phyloP scores from a whole-genome alignment of 345 rosid species.

The Euphorbia tirucalli region DNA sequence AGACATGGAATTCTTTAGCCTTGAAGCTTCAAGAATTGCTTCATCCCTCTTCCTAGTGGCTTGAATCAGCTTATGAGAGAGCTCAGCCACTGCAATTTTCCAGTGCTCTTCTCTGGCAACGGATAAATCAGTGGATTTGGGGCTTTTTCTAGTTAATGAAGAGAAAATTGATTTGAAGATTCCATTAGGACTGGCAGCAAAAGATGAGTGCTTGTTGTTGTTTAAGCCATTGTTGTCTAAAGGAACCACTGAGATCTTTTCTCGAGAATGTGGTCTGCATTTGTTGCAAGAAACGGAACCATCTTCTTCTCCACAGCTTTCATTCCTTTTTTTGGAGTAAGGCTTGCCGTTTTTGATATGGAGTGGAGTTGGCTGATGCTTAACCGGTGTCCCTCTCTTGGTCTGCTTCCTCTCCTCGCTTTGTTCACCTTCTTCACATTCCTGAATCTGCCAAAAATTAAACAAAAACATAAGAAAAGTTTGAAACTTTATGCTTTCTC shows the following conservation, averaged over 20 bases:
- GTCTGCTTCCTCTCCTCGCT: conserved; percentile 25
- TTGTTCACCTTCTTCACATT: conserved; percentile 53
- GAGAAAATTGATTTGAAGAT: conserved; percentile 69
- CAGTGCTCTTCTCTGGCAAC: conserved; percentile 65
- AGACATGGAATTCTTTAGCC: conserved; percentile 70
- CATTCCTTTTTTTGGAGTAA: conserved; percentile 44
- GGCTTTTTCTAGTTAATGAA: conserved; percentile 62
- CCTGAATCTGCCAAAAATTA: conserved; percentile 62
- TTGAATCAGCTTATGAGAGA: conserved; percentile 73
- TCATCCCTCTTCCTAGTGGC: conserved; percentile 82
- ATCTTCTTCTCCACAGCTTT: conserved; percentile 18
- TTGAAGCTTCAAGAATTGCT: conserved; percentile 72
- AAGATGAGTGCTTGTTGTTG: conserved; percentile 39
- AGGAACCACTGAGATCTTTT: conserved; percentile 80
- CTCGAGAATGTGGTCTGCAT: conserved; percentile 75
- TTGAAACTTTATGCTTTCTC: background rate
- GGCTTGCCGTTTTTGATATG: conserved; percentile 43
- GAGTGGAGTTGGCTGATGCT: conserved; percentile 58
- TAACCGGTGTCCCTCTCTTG: conserved; percentile 23
- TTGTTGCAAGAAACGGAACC: conserved; percentile 76
- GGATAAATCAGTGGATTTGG: conserved; percentile 36
- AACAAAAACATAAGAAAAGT: background rate
- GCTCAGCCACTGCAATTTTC: conserved; percentile 73
- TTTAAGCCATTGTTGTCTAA: conserved; percentile 53
- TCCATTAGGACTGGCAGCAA: conserved; percentile 71